Base-by-base conservation (phyloP, 495 filamentous ascomycete species). In the Schizothecium vesticola region DNA sequence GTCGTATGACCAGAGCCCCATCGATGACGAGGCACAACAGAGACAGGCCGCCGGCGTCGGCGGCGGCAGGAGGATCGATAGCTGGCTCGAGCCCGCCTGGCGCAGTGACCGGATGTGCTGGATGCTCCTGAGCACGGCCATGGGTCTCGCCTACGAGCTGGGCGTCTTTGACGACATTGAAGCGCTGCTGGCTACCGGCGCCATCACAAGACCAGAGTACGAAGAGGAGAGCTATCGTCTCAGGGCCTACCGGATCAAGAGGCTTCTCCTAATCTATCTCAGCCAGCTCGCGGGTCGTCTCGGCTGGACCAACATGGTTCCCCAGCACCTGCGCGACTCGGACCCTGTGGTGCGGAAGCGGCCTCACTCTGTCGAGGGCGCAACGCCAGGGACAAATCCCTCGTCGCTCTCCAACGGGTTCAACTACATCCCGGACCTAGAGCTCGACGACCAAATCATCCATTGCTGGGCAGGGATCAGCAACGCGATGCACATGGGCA, bases 51-150 rank as follows among this genome's bases (percentile, higher is more conserved):
- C 79, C 23, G 83, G 82, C 6, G 81, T 89, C 12, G 86, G 88
- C 13, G 86, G 88, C 9, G 89, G 88, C 10, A 86, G 86, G 77
- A 87, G 91, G 25, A 94, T 97, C 64, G 92, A 93, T 73, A 93
- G 92, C 74, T 98, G 95, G 91, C 86, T 97, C 31, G 95, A 98
- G 76, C 95, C 95, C 19, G 93, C 92, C n/a, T 94, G 93, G 91
- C 83, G 94, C 70, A 96, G 92, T 68, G 95, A 99, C 70, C 90
- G 94, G 56, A 97, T 99, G 93, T 97, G 92, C 71, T 97, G 95
- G 96, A 98, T 97, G 92, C 77, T 99, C 16, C 85, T 99, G 59
- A 95, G 93, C 67, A 95, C 91, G 31, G 93, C 92, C 6, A 88
- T 95, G 80, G 89, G 93, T 2, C 81, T 99, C 51, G 91, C 93